Conservation (phyloP, 2,329 filamentous ascomycete genomes). For the Colletotrichum sp. region DNA sequence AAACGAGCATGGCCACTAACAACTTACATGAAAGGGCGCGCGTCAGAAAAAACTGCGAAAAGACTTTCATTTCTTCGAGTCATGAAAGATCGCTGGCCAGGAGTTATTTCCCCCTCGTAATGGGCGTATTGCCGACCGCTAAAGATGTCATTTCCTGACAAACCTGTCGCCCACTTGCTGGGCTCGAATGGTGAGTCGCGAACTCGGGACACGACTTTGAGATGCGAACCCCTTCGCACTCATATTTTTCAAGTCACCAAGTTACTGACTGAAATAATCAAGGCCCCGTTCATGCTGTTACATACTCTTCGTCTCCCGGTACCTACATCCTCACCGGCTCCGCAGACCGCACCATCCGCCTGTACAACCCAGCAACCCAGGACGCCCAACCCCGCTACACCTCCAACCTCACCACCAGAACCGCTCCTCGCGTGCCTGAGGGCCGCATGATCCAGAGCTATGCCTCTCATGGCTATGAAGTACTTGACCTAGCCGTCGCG, state of each 20-base stretch:
- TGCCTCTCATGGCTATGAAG: constrained; percentile 87
- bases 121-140: constrained; percentile 4
- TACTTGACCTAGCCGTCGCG: constrained; percentile 79
- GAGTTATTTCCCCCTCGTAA: not conserved
- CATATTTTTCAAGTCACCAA: not conserved
- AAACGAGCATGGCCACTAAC: not conserved
- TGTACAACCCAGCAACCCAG: constrained; percentile 76
- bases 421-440: constrained; percentile 41
- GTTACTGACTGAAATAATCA: not conserved
- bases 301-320: constrained; percentile 74
- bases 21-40: not conserved
- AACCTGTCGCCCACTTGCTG: constrained; percentile 59
- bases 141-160: constrained; percentile 50
- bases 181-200: constrained; percentile 60
- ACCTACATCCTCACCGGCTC: constrained; percentile 86
- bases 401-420: constrained; percentile 38
- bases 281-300: constrained; percentile 76
- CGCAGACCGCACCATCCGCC: constrained; percentile 81
- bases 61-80: not conserved
- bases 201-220: not conserved
- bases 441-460: constrained; percentile 84
- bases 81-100: not conserved
- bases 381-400: constrained; percentile 21
- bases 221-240: not conserved
- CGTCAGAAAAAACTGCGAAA: not conserved